These are phyloP conservation scores for Penicillium freii DNA, from an alignment of 2,329 filamentous ascomycete genomes.

Conservation along the genomic window DNA sequence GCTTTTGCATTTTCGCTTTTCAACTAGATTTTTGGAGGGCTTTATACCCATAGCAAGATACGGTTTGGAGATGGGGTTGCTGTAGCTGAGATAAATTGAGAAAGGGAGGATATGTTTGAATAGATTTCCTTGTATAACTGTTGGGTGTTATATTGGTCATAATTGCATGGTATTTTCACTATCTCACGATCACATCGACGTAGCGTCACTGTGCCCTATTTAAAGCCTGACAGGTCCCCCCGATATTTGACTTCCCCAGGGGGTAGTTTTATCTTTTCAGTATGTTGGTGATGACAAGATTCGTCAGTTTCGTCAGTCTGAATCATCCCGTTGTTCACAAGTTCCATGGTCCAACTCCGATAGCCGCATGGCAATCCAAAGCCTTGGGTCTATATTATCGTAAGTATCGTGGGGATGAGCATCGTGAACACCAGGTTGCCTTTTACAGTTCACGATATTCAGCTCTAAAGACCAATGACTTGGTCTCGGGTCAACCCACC, in stretches of 20 bases:
- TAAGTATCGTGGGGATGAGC: neutral
- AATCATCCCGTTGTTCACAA: constrained; percentile 22
- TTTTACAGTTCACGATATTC: constrained; percentile 3
- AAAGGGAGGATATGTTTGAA: constrained; percentile 12
- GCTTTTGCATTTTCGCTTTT: constrained; percentile 5
- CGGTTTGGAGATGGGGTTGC: constrained; percentile 2
- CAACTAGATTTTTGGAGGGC: constrained; percentile 16
- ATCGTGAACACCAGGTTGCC: neutral
- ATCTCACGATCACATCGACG: constrained; percentile 30
- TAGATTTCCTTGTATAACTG: constrained; percentile 19
- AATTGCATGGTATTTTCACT: constrained; percentile 27
- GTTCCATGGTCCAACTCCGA: constrained; percentile 27
- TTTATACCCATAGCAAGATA: constrained; percentile 22
- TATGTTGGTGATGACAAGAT: constrained; percentile 28
- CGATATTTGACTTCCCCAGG: neutral
- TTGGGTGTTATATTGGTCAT: constrained; percentile 21
- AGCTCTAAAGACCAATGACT: neutral
- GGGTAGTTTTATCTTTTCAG: constrained; percentile 16
- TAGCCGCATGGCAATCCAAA: constrained; percentile 19
- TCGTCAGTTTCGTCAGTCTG: constrained; percentile 33
- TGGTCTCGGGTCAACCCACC: neutral
- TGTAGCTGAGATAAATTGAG: constrained; percentile 2
- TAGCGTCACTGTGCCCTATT: constrained; percentile 25
- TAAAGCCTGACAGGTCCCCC: constrained; percentile 12
- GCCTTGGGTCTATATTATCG: constrained; percentile 19